Evolutionary conservation across 306 rosid species (phyloP), one percentile per base, ranked within the genome.

Genomic region (Oxytropis ochrocephala): DNA sequence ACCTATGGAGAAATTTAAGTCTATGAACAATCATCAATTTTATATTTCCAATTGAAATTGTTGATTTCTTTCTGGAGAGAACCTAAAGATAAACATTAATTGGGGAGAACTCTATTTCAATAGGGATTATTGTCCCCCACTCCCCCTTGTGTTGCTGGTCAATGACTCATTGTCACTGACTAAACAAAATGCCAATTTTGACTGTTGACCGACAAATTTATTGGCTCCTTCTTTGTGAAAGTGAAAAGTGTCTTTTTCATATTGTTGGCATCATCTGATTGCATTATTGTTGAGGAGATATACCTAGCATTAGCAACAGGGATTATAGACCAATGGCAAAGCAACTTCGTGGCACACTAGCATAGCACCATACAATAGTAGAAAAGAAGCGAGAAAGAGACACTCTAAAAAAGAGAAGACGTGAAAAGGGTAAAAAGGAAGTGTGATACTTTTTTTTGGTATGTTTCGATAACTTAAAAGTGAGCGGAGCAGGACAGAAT

Each of bases 151-250:
- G 11, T 0, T n/a, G 27, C 10, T 39, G 69, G 73, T 72, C 79
- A 72, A 72, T 11, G 55, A 27, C 4, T 2, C 33, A 24, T 5
- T 69, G 67, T 54, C 61, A 43, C 55, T 11, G 21, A 48, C 27
- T n/a, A n/a, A n/a, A n/a, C 11, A 62, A 39, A 56, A 42, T 32
- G 70, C 27, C 79, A 73, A 39, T 3, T 62, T 77, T 61, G 79
- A 81, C 57, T 48, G 33, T 18, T 75, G 71, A 75, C 67, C 65
- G 17, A 48, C 44, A 17, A 12, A 8, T 42, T n/a, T 12, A 8
- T 69, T 30, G 64, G 56, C 7, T 39, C 41, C 21, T 7, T 52
- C 21, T 29, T 56, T 56, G 17, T 42, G 11, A 75, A 69, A 62
- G 53, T 41, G 66, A 44, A 62, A 69, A 69, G 76, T 12, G 51